phyloP scores from a whole-genome alignment of 495 filamentous ascomycete species.

The Copromyces sp. region DNA sequence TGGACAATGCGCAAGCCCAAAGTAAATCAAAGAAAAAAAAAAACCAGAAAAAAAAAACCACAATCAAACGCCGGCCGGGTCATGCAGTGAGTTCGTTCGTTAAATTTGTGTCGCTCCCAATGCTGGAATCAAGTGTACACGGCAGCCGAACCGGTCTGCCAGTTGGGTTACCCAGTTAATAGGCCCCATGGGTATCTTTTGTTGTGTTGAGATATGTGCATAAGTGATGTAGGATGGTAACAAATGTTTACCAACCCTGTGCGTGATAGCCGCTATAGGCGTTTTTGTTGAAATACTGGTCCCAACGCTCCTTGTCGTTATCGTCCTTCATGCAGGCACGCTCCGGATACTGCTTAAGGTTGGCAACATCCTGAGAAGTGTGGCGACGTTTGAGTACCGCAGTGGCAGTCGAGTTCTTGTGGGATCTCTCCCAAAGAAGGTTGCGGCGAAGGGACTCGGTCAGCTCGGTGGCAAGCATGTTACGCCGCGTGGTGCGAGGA shows the following conservation, averaged over 20 bases:
- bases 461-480: slow-evolving; percentile 94
- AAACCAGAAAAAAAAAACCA: background rate
- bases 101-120: slow-evolving; percentile 26
- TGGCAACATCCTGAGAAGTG: slow-evolving; percentile 80
- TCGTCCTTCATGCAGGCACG: slow-evolving; percentile 38
- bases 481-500: slow-evolving; percentile 82
- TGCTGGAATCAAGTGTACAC: slow-evolving; percentile 34
- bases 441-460: slow-evolving; percentile 34
- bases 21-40: background rate
- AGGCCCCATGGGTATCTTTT: slow-evolving; percentile 21
- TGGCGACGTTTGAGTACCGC: slow-evolving; percentile 86
- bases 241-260: slow-evolving; percentile 39
- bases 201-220: slow-evolving; percentile 21
- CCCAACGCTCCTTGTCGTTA: slow-evolving; percentile 40
- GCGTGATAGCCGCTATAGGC: slow-evolving; percentile 41
- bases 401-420: slow-evolving; percentile 75
- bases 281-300: slow-evolving; percentile 39
- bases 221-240: slow-evolving; percentile 6
- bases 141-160: slow-evolving; percentile 25
- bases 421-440: slow-evolving; percentile 26
- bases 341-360: slow-evolving; percentile 68
- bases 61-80: slow-evolving; percentile 33
- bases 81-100: slow-evolving; percentile 30
- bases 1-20: slow-evolving; percentile 12
- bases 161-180: slow-evolving; percentile 9